These are phyloP conservation scores for Aureobasidium leucospermi DNA, from an alignment of 2,329 filamentous ascomycete genomes.

Conservation along the genomic window DNA sequence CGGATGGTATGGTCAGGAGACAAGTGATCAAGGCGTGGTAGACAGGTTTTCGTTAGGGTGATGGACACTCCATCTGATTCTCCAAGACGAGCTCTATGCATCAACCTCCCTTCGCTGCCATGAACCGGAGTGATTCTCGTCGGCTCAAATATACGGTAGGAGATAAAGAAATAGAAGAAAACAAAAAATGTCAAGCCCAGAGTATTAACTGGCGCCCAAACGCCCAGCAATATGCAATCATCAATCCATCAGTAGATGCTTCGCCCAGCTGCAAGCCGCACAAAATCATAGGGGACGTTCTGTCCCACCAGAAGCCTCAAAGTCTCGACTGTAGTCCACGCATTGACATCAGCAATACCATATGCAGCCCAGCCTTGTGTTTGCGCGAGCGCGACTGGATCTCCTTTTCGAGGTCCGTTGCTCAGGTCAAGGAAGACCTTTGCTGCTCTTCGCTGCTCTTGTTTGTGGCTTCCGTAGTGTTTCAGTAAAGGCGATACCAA, in stretches of 20 bases:
- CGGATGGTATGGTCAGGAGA: too few species aligned
- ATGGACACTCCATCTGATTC: too few species aligned
- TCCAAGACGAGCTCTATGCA: too few species aligned
- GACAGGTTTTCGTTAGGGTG: too few species aligned
- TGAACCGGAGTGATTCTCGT: background rate
- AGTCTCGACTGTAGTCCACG: conserved; percentile 79
- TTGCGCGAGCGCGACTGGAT: conserved; percentile 63
- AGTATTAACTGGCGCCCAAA: background rate
- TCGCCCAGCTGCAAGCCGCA: conserved; percentile 61
- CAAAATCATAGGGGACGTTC: conserved; percentile 84
- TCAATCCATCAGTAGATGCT: conserved; percentile 35
- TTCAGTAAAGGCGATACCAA: conserved; percentile 71
- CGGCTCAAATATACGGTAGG: background rate
- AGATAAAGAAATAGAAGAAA: background rate
- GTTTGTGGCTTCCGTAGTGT: conserved; percentile 50
- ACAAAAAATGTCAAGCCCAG: conserved; percentile 5
- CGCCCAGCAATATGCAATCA: conserved; percentile 7
- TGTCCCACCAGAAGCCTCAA: conserved; percentile 71
- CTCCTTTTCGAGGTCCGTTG: conserved; percentile 57
- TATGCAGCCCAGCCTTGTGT: conserved; percentile 73
- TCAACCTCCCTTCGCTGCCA: too few species aligned
- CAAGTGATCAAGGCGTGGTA: too few species aligned
- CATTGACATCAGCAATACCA: conserved; percentile 69
- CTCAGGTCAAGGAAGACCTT: conserved; percentile 72
- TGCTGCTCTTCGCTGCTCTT: conserved; percentile 23